Conservation (phyloP, 768 basidiomycete genomes). For the Kockovaella imperatae region DNA sequence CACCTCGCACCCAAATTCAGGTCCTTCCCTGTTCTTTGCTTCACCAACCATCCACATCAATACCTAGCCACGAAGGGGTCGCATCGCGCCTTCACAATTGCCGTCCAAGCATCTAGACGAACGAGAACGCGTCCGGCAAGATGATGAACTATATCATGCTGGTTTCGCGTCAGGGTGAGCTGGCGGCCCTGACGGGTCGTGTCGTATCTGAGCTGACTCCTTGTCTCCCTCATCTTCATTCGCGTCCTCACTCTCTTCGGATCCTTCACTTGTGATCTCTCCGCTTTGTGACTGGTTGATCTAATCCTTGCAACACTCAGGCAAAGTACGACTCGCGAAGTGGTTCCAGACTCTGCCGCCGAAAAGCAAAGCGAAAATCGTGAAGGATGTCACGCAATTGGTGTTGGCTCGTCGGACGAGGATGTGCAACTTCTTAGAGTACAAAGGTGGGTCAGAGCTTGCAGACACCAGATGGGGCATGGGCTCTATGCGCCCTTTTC, state of each 20-base stretch:
- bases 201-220: neutral
- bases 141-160: slow-evolving; percentile 81
- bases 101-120: no score
- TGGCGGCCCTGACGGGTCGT: neutral
- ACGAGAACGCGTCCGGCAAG: slow-evolving; percentile 4
- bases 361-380: slow-evolving; percentile 78
- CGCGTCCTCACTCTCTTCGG: neutral
- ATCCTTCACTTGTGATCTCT: neutral
- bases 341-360: slow-evolving; percentile 83
- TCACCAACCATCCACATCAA: neutral
- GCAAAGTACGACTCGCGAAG: slow-evolving; percentile 89
- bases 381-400: slow-evolving; percentile 90
- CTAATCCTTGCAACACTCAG: slow-evolving; percentile 50
- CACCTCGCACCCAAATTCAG: no score
- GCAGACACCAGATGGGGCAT: no score
- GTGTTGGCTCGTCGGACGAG: slow-evolving; percentile 77
- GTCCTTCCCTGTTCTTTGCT: no score
- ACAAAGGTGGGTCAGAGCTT: slow-evolving; percentile 80
- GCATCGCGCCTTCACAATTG: no score
- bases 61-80: no score
- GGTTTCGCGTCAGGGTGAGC: slow-evolving; percentile 72
- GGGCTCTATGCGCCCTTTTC: no score
- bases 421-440: slow-evolving; percentile 95
- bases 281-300: neutral
- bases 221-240: neutral